Evolutionary conservation across 345 rosid species (phyloP).

Genomic region (Geranium brycei): DNA sequence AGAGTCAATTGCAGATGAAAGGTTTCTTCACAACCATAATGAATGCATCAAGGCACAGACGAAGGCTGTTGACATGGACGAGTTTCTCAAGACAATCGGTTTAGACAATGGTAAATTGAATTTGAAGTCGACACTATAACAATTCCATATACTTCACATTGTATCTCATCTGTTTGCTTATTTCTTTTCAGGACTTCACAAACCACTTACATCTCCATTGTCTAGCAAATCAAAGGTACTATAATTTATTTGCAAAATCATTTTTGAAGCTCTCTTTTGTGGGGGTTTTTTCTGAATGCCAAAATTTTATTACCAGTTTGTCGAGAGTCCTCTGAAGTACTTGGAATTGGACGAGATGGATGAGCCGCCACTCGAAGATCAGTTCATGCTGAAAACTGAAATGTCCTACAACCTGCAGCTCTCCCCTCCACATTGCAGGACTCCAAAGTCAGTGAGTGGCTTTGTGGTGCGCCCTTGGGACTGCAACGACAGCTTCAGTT

Average conservation of each 20-base stretch:
- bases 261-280: not conserved
- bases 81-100: conserved; percentile 31
- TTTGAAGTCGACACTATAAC: not conserved
- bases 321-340: conserved; percentile 15
- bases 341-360: conserved; percentile 21
- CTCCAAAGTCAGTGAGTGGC: conserved; percentile 19
- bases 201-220: conserved; percentile 6
- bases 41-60: conserved; percentile 36
- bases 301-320: conserved; percentile 6
- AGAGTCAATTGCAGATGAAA: conserved; percentile 23
- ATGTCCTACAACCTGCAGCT: conserved; percentile 10
- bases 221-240: conserved; percentile 15
- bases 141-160: not conserved
- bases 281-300: not conserved
- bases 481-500: conserved; percentile 8
- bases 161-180: not conserved
- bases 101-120: conserved; percentile 17
- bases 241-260: not conserved
- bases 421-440: conserved; percentile 10
- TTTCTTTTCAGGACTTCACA: conserved; percentile 13
- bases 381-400: conserved; percentile 10
- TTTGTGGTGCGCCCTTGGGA: conserved; percentile 1
- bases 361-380: conserved; percentile 13
- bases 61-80: conserved; percentile 20
- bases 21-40: conserved; percentile 38